These are phyloP conservation scores for Nicotiana obtusifolia DNA, from an alignment of 257 asterid species.

Conservation along the genomic window DNA sequence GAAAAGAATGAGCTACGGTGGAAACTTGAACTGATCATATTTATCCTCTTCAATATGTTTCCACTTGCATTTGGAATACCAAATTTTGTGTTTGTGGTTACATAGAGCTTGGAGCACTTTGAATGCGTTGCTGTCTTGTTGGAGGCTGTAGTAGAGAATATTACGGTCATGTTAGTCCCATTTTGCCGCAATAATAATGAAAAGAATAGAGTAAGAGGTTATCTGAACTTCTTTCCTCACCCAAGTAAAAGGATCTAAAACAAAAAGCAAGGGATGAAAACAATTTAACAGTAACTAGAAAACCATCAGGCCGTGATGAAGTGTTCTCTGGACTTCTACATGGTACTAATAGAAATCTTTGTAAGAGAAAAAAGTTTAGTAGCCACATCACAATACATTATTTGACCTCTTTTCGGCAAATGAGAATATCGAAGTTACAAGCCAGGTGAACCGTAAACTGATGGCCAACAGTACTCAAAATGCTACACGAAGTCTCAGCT, in stretches of 20 bases:
- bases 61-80: too few relatives aligned
- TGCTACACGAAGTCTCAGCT: background rate
- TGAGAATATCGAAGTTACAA: background rate
- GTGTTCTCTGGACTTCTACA: background rate
- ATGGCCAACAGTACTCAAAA: background rate
- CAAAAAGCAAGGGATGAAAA: background rate
- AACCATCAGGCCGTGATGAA: background rate
- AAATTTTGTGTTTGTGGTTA: too few relatives aligned
- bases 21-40: too few relatives aligned
- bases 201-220: background rate
- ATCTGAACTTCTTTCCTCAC: background rate
- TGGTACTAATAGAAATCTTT: background rate
- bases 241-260: background rate
- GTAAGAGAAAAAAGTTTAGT: background rate
- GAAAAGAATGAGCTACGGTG: too few relatives aligned
- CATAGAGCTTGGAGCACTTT: too few relatives aligned
- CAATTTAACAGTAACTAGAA: background rate
- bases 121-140: too few relatives aligned
- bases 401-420: background rate
- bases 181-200: background rate
- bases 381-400: background rate
- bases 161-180: too few relatives aligned
- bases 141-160: too few relatives aligned
- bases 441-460: conserved; percentile 3
- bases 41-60: too few relatives aligned